Evolutionary conservation across 2,329 filamentous ascomycete genomes (phyloP).

Genomic region (Clarireedia sp.): DNA sequence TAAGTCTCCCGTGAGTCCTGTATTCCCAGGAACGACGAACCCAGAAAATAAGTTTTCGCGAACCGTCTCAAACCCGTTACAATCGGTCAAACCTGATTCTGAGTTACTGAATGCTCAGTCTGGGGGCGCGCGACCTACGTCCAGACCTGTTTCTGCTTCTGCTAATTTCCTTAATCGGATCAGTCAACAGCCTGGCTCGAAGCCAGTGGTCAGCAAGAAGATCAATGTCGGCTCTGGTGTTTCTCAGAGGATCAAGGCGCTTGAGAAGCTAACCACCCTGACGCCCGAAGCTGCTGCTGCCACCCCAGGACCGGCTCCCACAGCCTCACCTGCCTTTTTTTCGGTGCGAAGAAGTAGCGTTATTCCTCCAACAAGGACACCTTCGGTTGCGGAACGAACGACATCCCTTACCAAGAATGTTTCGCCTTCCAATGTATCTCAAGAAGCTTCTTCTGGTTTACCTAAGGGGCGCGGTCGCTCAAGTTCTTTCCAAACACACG

Average conservation of each 20-base stretch:
- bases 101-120: conserved; percentile 36
- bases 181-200: conserved; percentile 39
- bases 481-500: conserved; percentile 23
- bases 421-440: conserved; percentile 34
- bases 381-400: conserved; percentile 32
- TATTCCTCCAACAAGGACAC: conserved; percentile 29
- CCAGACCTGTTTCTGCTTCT: conserved; percentile 38
- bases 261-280: conserved; percentile 65
- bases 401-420: conserved; percentile 29
- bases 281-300: conserved; percentile 31
- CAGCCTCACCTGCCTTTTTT: conserved; percentile 47
- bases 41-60: conserved; percentile 24
- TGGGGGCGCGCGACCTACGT: conserved; percentile 22
- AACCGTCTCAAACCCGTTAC: conserved; percentile 31
- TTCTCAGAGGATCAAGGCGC: conserved; percentile 85
- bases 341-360: conserved; percentile 43
- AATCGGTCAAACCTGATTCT: conserved; percentile 29
- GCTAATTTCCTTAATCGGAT: conserved; percentile 48
- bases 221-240: conserved; percentile 83
- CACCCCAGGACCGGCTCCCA: conserved; percentile 28
- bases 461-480: conserved; percentile 25
- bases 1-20: conserved; percentile 72
- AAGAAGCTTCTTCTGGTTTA: conserved; percentile 41
- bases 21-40: conserved; percentile 37
- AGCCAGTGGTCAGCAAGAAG: conserved; percentile 55